phyloP scores from a whole-genome alignment of 208 protist genomes.

The Naegleria fowleri region DNA sequence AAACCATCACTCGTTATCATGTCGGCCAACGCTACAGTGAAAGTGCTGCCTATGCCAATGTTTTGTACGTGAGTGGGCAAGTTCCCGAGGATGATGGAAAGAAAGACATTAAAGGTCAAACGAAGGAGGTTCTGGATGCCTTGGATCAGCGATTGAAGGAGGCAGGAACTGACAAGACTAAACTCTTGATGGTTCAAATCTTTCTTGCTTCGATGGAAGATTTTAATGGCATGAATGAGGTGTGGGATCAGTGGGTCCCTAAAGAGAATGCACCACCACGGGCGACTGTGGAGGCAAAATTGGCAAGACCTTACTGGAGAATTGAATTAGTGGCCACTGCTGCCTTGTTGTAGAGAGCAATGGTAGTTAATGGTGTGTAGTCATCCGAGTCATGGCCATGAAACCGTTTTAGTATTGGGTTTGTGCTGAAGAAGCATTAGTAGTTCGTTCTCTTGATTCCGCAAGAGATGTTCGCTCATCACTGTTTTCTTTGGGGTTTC shows the following conservation, averaged over 20 bases:
- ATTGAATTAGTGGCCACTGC: not conserved
- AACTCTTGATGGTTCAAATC: not conserved
- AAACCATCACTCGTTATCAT: not conserved
- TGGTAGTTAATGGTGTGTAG: too few relatives aligned
- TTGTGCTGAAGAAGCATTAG: too few relatives aligned
- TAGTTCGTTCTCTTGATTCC: too few relatives aligned
- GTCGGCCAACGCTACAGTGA: not conserved
- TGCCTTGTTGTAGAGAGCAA: too few relatives aligned
- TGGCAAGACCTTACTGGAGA: not conserved
- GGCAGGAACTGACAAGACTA: not conserved
- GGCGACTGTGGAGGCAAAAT: not conserved
- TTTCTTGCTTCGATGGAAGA: not conserved
- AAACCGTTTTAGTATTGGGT: too few relatives aligned
- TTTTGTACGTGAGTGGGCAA: not conserved
- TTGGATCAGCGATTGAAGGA: not conserved
- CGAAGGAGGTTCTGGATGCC: not conserved
- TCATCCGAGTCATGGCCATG: too few relatives aligned
- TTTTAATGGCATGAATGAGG: not conserved
- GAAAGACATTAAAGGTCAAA: not conserved
- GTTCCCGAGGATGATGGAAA: not conserved
- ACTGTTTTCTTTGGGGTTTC: too few relatives aligned
- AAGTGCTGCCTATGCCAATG: not conserved
- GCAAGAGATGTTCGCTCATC: too few relatives aligned
- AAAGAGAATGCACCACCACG: not conserved
- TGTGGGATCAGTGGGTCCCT: constrained; percentile 1